Base-by-base conservation (phyloP, 2,329 filamentous ascomycete species). In the Aspergillus arachidicola region DNA sequence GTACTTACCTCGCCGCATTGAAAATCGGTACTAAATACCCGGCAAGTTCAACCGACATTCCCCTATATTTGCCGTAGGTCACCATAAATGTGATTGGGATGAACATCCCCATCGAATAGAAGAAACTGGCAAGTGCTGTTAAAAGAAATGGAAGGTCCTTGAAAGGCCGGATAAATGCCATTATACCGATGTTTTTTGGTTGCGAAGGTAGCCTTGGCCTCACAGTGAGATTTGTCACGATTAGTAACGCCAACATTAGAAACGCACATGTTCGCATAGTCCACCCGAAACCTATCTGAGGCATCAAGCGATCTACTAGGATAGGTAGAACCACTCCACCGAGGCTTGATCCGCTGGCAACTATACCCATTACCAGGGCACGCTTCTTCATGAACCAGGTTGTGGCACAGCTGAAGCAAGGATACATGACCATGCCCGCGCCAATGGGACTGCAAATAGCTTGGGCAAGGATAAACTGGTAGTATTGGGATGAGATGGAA, bases 271-370 rank as follows among this genome's bases (percentile, higher is more conserved):
- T 82, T 10, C 85, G 80, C 78, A 88, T 84, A 1, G 84, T 75
- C 87, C 85, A 88, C 60, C 78, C 74, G 70, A 86, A 84, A 62
- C 86, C 83, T 61, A 86, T 75, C 45, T 76, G 51, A 0, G 77
- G 77, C 43, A 89, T 82, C 46, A 89, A 76, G 26, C 81, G 81
- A 3, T 81, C 76, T 11, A 88, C 78, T 82, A 89, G 86, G 69
- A 87, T 87, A 0, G 87, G 87, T 48, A 88, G 82, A 48, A 88
- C 80, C 30, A 89, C 83, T 2, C 85, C 85, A 11, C 85, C 85
- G 6, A 87, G 68, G 2, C 81, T 83, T 0, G 83, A 85, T 9
- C 85, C 85, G 14, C 82, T 80, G 12, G 82, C 80, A 69, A 83
- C 79, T 67, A 87, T 78, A 19, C 85, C 85, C 21, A 85, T 81